phyloP scores from a whole-genome alignment of 805 yeast genomes.

The Lipomyces mesembrius region DNA sequence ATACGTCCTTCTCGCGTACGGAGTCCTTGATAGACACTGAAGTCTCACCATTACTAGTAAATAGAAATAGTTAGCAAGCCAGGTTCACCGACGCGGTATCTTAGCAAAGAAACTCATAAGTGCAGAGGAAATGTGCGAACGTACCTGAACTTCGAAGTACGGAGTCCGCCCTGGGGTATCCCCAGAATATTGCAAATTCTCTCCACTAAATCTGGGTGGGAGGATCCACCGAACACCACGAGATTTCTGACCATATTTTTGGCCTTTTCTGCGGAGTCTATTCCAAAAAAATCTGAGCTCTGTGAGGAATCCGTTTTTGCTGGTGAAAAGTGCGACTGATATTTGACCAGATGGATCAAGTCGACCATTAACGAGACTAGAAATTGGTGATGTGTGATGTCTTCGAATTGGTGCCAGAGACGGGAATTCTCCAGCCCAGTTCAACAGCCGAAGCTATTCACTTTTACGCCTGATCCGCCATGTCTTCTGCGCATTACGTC shows the following conservation, averaged over 20 bases:
- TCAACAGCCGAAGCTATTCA: background rate
- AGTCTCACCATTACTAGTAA: slow-evolving; percentile 87
- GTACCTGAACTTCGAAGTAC: slow-evolving; percentile 51
- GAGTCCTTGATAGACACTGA: slow-evolving; percentile 83
- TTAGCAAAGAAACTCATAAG: background rate
- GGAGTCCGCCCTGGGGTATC: slow-evolving; percentile 70
- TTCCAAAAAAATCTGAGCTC: background rate
- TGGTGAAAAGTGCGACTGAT: background rate
- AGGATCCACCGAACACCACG: slow-evolving; percentile 86
- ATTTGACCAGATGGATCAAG: no score
- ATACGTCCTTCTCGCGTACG: slow-evolving; percentile 95
- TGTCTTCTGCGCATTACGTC: background rate
- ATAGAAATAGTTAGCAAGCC: background rate
- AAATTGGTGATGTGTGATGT: no score
- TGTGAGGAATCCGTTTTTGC: background rate
- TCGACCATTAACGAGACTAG: background rate
- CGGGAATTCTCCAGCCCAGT: background rate
- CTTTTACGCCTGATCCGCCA: background rate
- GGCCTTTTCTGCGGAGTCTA: background rate
- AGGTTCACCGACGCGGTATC: background rate
- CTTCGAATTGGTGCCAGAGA: no score
- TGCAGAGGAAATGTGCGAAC: background rate
- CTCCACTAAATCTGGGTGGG: slow-evolving; percentile 79
- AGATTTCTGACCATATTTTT: slow-evolving; percentile 68
- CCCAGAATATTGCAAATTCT: slow-evolving; percentile 78